These are phyloP conservation scores for Sugiyamaella americana DNA, from an alignment of 805 yeast species.

Conservation along the genomic window DNA sequence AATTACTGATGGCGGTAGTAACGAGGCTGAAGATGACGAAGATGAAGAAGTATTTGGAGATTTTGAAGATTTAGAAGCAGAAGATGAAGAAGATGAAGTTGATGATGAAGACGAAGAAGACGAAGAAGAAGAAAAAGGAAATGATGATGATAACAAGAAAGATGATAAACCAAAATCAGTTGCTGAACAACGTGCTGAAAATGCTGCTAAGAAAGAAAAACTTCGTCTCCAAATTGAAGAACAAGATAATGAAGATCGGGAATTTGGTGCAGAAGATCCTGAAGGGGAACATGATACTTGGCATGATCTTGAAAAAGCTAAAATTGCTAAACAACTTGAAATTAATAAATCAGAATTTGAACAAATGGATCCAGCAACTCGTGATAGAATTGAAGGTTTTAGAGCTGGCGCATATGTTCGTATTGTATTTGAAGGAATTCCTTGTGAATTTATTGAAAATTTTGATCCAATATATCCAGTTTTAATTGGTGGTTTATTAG, in stretches of 20 bases:
- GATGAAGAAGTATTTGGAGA: constrained; percentile 36
- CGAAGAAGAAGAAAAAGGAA: constrained; percentile 28
- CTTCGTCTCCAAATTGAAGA: constrained; percentile 85
- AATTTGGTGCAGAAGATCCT: constrained; percentile 72
- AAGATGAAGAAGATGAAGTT: constrained; percentile 33
- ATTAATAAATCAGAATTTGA: constrained; percentile 70
- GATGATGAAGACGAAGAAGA: constrained; percentile 26
- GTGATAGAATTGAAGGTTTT: constrained; percentile 82
- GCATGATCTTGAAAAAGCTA: constrained; percentile 96
- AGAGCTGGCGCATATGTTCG: constrained; percentile 93
- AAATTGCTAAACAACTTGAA: constrained; percentile 92
- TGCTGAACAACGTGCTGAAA: constrained; percentile 70
- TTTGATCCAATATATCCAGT: constrained; percentile 83
- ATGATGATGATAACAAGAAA: constrained; percentile 34
- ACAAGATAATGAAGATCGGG: constrained; percentile 63
- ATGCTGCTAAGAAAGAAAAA: constrained; percentile 86
- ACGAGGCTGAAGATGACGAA: constrained; percentile 25
- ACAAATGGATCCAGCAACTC: constrained; percentile 65
- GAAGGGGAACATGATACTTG: constrained; percentile 85
- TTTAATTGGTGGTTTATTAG: constrained; percentile 81
- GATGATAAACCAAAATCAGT: constrained; percentile 38
- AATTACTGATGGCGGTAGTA: constrained; percentile 23
- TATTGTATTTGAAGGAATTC: constrained; percentile 71
- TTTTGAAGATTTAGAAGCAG: constrained; percentile 38
- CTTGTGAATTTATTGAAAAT: constrained; percentile 85